Evolutionary conservation across 306 rosid genomes (phyloP).

Genomic region (Mucuna pruriens): DNA sequence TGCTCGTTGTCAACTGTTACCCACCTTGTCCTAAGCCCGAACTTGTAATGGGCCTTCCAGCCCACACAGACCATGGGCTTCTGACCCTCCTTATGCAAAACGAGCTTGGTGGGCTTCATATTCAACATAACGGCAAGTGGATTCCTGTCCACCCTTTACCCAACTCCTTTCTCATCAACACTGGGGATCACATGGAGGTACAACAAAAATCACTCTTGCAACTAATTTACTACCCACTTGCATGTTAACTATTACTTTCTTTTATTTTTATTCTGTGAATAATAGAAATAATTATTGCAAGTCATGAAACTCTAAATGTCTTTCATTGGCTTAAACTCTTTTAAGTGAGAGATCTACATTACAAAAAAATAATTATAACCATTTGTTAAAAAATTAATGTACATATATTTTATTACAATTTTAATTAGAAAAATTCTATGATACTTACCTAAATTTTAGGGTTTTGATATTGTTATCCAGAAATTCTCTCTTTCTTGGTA

Average conservation of each 20-base stretch:
- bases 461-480: too few species aligned
- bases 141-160: constrained; percentile 52
- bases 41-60: constrained; percentile 56
- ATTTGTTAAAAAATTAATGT: too few species aligned
- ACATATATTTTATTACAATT: too few species aligned
- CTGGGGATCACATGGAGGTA: constrained; percentile 74
- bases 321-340: too few species aligned
- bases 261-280: too few species aligned
- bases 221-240: neutral
- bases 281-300: too few species aligned
- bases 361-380: too few species aligned
- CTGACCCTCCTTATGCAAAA: constrained; percentile 56
- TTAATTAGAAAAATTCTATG: too few species aligned
- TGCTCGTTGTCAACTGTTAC: constrained; percentile 54
- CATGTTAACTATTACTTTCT: neutral
- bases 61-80: constrained; percentile 68
- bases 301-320: neutral
- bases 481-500: too few species aligned
- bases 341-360: too few species aligned
- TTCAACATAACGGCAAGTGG: constrained; percentile 54
- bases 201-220: neutral
- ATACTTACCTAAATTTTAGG: too few species aligned
- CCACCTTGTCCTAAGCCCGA: constrained; percentile 72
- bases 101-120: constrained; percentile 57
- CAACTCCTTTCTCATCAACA: constrained; percentile 54